A percentile compares a stretch with the other conserved stretches of the same genome.
phyloP scores from a whole-genome alignment of 2,329 filamentous ascomycete species.

The Fusarium duplospermum region DNA sequence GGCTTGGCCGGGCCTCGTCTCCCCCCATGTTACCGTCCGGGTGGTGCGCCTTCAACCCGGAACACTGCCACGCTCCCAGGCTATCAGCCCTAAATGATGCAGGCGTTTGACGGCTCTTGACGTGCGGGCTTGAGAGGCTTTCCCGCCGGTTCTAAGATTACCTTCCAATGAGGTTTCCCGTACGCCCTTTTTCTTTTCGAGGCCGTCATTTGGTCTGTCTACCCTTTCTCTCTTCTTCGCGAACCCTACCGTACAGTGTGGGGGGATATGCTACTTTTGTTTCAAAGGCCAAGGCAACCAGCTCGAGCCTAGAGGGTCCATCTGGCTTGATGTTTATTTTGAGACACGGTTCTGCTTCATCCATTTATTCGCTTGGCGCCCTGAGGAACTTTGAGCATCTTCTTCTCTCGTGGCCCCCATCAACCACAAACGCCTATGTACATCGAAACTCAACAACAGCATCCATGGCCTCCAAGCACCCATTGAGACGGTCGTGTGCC shows the following conservation, averaged over 20 bases:
- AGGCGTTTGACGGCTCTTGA: constrained; percentile 14
- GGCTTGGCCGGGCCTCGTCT: not conserved
- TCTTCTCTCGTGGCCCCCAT: not conserved
- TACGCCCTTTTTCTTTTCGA: not conserved
- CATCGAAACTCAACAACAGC: constrained; percentile 5
- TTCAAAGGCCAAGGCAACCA: constrained; percentile 26
- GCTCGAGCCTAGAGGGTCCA: constrained; percentile 22
- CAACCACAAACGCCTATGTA: constrained; percentile 9
- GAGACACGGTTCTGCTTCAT: constrained; percentile 2
- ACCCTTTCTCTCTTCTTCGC: not conserved
- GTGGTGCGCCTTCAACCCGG: constrained; percentile 23
- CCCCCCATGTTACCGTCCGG: constrained; percentile 31
- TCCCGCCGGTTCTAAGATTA: constrained; percentile 34
- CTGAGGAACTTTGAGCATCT: not conserved
- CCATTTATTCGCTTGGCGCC: not conserved
- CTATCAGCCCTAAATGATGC: constrained; percentile 41
- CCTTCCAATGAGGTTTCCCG: constrained; percentile 26
- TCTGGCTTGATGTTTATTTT: constrained; percentile 9
- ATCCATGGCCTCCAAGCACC: constrained; percentile 48
- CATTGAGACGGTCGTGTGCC: constrained; percentile 50
- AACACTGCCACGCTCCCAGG: constrained; percentile 31
- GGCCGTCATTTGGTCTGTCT: not conserved
- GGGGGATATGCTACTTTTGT: constrained; percentile 29
- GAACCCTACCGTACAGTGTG: constrained; percentile 39
- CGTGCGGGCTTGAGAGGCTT: constrained; percentile 25